A percentile compares a stretch with the other conserved stretches of the same genome.
These are phyloP conservation scores for Zelopaecilomyces penicillatus DNA, from an alignment of 2,329 filamentous ascomycete species.

Conservation along the genomic window DNA sequence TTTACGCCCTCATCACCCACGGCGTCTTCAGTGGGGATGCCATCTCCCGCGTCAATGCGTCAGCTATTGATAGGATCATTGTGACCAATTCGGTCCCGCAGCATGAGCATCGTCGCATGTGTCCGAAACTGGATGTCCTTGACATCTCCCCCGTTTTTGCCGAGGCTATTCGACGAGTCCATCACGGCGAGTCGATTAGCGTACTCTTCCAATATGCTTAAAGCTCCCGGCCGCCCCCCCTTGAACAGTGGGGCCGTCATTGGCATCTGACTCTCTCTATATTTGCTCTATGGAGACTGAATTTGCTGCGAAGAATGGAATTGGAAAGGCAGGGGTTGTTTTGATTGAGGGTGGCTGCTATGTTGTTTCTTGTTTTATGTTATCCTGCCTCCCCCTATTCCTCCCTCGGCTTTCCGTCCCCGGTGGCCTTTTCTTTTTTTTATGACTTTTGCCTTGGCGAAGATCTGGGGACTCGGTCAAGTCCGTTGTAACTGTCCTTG, in stretches of 20 bases:
- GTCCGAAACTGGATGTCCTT: constrained; percentile 83
- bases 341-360: not conserved
- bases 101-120: constrained; percentile 65
- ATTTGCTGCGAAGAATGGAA: not conserved
- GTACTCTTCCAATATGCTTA: constrained; percentile 59
- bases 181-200: constrained; percentile 96
- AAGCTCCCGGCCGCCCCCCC: not conserved
- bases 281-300: no score
- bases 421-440: no score
- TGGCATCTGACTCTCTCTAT: no score
- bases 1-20: constrained; percentile 90
- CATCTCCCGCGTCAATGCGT: constrained; percentile 88
- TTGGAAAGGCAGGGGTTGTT: constrained; percentile 1
- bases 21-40: constrained; percentile 93
- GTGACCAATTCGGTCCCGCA: constrained; percentile 96
- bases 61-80: constrained; percentile 83
- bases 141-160: constrained; percentile 87
- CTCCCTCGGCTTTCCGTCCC: not conserved
- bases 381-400: no score
- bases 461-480: no score
- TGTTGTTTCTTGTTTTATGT: not conserved
- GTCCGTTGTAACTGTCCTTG: no score
- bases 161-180: constrained; percentile 89
- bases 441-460: no score
- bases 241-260: no score